A percentile compares a stretch with the other conserved stretches of the same genome.
These are phyloP conservation scores for Spathaspora sp. DNA, from an alignment of 805 yeast genomes.

Conservation along the genomic window DNA sequence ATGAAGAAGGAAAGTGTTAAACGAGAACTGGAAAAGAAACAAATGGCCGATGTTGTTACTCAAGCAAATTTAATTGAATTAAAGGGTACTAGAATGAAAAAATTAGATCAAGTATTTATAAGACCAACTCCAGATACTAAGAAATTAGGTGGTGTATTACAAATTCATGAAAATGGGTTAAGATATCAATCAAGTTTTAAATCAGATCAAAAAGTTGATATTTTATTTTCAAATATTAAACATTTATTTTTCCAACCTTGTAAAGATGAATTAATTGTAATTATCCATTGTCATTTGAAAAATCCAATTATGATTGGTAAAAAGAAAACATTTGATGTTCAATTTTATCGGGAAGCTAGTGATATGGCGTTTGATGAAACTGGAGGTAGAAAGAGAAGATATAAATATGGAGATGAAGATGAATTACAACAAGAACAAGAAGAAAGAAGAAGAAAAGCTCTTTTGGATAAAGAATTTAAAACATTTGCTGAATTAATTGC, in stretches of 20 bases:
- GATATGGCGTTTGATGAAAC: slow-evolving; percentile 97
- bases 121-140: slow-evolving; percentile 98
- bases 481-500: slow-evolving; percentile 86
- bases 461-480: slow-evolving; percentile 88
- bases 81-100: slow-evolving; percentile 77
- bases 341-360: slow-evolving; percentile 93
- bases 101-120: slow-evolving; percentile 82
- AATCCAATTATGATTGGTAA: slow-evolving; percentile 94
- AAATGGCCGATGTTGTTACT: slow-evolving; percentile 88
- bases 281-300: slow-evolving; percentile 89
- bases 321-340: slow-evolving; percentile 91
- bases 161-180: slow-evolving; percentile 94
- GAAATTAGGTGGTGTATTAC: slow-evolving; percentile 84
- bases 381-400: slow-evolving; percentile 84
- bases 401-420: slow-evolving; percentile 95
- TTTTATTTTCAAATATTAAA: slow-evolving; percentile 84
- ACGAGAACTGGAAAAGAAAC: slow-evolving; percentile 86
- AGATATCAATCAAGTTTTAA: slow-evolving; percentile 86
- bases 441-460: slow-evolving; percentile 87
- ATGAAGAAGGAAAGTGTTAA: slow-evolving; percentile 88
- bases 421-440: slow-evolving; percentile 98
- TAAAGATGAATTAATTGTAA: slow-evolving; percentile 87
- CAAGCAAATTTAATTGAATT: slow-evolving; percentile 86
- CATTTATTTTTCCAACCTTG: slow-evolving; percentile 95
- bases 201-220: slow-evolving; percentile 82